Percentiles rank a stretch among this genome's conserved stretches.
Evolutionary conservation across 768 basidiomycete genomes (phyloP).

Genomic region (Cubamyces lactineus): DNA sequence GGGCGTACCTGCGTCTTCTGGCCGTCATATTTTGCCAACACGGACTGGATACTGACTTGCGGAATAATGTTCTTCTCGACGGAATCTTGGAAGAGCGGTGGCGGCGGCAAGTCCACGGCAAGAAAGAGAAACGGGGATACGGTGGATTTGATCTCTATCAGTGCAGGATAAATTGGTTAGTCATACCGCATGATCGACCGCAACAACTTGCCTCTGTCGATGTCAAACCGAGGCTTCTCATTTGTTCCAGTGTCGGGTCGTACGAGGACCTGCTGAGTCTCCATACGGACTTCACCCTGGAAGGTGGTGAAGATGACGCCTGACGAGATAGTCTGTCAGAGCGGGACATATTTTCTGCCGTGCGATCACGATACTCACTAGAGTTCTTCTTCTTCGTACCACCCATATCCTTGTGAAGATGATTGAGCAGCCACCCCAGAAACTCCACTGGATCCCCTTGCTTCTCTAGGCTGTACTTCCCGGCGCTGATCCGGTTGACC

Average conservation of each 20-base stretch:
- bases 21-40: constrained; percentile 95
- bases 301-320: constrained; percentile 93
- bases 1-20: constrained; percentile 75
- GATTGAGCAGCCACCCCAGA: constrained; percentile 92
- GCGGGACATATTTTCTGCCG: constrained; percentile 24
- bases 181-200: constrained; percentile 11
- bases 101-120: constrained; percentile 93
- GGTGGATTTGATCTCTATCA: constrained; percentile 78
- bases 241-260: constrained; percentile 75
- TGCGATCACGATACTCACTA: constrained; percentile 62
- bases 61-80: constrained; percentile 99
- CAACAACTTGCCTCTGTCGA: constrained; percentile 76
- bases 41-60: constrained; percentile 89
- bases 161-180: constrained; percentile 18
- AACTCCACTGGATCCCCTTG: constrained; percentile 98
- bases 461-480: constrained; percentile 90
- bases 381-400: constrained; percentile 93
- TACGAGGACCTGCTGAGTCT: constrained; percentile 91
- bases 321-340: constrained; percentile 34
- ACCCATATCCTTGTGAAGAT: constrained; percentile 88
- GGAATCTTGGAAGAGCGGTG: constrained; percentile 95
- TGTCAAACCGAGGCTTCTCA: constrained; percentile 90
- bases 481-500: constrained; percentile 84
- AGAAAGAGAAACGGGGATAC: constrained; percentile 94
- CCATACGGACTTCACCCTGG: constrained; percentile 90